Base-by-base conservation (phyloP, 2,329 filamentous ascomycete genomes). In the Pseudocercospora fijiensis region DNA sequence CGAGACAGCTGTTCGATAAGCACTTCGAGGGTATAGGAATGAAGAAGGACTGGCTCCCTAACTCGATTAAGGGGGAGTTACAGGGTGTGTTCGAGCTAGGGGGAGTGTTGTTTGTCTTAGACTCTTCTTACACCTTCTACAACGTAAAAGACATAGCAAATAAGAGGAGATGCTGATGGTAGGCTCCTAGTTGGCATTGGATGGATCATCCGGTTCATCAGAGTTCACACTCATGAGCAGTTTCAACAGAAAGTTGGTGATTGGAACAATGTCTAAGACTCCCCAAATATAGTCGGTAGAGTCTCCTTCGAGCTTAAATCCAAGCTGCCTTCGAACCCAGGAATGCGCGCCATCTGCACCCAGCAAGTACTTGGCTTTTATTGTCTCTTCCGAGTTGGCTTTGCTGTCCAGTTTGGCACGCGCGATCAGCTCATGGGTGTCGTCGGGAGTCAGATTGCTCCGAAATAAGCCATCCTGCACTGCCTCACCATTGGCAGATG, bases 291-390 rank as follows among this genome's bases (percentile, higher is more conserved):
- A 66, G 49, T 75, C 70, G 3, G 70, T 70, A 6, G 66, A 62
- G n/a, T 73, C 71, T 13, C 72, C 72, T 58, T 73, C 60, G 26
- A 74, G 58, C 22, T 65, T 58, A 45, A 70, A 67, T 5, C 69
- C 71, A 20, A 75, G 55, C 49, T 70, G 65, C 3, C 85, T 86
- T 28, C 89, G 84, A 20, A 91, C 89, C 69, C 85, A 85, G 10
- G 88, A 90, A 69, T 90, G 86, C 0, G 89, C 88, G 11, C 89
- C 89, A 69, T 92, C 89, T 67, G 88, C 90, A 65, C 89, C 89
- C 53, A 91, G 83, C 9, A 92, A 78, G 69, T 89, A 91, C 56
- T 86, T 82, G 1, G 87, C 81, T 47, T 84, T 77, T 41, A 88
- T 80, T 5, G 78, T 78, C 59, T 71, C 67, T 51, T 57, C 60